Evolutionary conservation across 2,329 filamentous ascomycete species (phyloP), one percentile per base, ranked within the genome.

Genomic region (Ceratocystiopsis sp.): DNA sequence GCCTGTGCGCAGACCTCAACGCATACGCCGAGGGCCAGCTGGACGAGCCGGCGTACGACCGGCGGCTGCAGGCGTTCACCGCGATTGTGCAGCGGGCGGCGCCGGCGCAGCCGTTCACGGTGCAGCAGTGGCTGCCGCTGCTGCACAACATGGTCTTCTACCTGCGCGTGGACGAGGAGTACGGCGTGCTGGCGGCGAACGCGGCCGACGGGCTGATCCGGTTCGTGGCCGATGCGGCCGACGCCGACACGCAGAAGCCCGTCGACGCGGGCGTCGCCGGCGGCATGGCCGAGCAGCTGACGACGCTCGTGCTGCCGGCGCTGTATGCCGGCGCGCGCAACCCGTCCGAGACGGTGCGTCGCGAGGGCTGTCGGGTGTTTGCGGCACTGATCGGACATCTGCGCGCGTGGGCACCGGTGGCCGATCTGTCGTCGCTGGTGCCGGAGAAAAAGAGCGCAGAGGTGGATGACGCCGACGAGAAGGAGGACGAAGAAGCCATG

Each of bases 91-190:
- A 73, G 36, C 63, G 73, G 3, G 64, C 71, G 25, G 33, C 74
- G 35, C 15, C 35, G 9, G 3, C 33, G 57, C 57, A 19, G 9
- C 61, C 66, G 0, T 75, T 87, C 47, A 78, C 73, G 0, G 62
- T 77, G 1, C 71, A 72, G 45, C 83, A 94, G 59, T 98, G 91
- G 89, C 71, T 79, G 42, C 87, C 91, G 7, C 61, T 98, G 17
- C 63, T 96, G 12, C 82, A 87, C 61, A 98, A 96, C 55, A 73
- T 93, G 64, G 68, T 94, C 2, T 96, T 80, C 60, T 91, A 81
- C 55, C 79, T 95, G 50, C 79, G 78, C 50, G 76, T 89, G 49
- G 80, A 85, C 44, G 85, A 94, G 48, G 91, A 98, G 57, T 79
- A 93, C 49, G 83, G 84, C 38, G 83, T 95, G 40, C 65, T 94